Evolutionary conservation across 2,329 filamentous ascomycete species (phyloP).

Genomic region (Coniella lustricola): DNA sequence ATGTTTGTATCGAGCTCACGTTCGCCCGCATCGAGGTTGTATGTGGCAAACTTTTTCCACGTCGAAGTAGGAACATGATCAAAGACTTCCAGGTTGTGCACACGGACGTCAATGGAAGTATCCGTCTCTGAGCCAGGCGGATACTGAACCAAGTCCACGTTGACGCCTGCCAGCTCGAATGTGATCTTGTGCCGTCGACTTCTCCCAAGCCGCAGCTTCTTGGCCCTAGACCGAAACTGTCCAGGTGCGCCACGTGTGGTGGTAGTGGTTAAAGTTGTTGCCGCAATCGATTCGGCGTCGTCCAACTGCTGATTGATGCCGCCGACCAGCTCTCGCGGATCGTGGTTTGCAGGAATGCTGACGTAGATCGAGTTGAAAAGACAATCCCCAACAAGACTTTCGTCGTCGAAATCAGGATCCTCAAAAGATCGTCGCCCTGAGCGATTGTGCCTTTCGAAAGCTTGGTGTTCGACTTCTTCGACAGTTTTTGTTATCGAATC

Average conservation of each 20-base stretch:
- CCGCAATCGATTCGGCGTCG: slow-evolving; percentile 84
- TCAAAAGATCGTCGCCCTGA: slow-evolving; percentile 49
- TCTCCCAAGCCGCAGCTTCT: slow-evolving; percentile 67
- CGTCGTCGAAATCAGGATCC: slow-evolving; percentile 61
- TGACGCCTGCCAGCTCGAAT: slow-evolving; percentile 82
- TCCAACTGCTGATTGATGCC: slow-evolving; percentile 88
- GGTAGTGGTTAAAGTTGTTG: slow-evolving; percentile 60
- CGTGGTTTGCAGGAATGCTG: slow-evolving; percentile 77
- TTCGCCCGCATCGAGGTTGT: slow-evolving; percentile 79
- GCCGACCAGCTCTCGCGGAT: slow-evolving; percentile 71
- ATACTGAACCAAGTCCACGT: slow-evolving; percentile 74
- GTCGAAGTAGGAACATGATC: slow-evolving; percentile 93
- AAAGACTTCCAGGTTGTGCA: slow-evolving; percentile 81
- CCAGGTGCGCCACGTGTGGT: slow-evolving; percentile 41
- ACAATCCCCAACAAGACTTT: slow-evolving; percentile 87
- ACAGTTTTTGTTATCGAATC: slow-evolving; percentile 84
- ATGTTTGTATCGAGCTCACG: slow-evolving; percentile 82
- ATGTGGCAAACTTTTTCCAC: slow-evolving; percentile 97
- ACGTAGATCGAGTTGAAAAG: slow-evolving; percentile 99
- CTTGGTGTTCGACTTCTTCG: slow-evolving; percentile 76
- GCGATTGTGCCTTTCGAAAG: slow-evolving; percentile 63
- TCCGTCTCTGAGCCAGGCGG: slow-evolving; percentile 70
- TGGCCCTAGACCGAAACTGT: slow-evolving; percentile 32
- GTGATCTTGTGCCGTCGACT: slow-evolving; percentile 93
- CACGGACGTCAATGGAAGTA: slow-evolving; percentile 76